phyloP scores from a whole-genome alignment of 2,329 filamentous ascomycete genomes.

The Samsoniella hepiali region DNA sequence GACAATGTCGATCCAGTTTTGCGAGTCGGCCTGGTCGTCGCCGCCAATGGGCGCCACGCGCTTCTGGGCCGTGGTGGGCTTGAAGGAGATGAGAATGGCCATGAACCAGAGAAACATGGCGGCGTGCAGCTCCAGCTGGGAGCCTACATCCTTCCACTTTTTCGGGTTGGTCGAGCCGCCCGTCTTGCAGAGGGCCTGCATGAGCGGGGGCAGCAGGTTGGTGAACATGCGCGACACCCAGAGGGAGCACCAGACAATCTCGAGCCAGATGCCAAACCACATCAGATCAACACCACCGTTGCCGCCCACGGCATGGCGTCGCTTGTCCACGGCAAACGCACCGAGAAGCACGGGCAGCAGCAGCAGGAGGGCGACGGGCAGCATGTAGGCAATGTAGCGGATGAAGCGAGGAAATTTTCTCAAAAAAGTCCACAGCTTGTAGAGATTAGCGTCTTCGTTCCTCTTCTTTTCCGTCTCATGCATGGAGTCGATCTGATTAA shows the following conservation, averaged over 20 bases:
- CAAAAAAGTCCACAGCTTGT: constrained; percentile 43
- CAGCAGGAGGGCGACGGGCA: constrained; percentile 44
- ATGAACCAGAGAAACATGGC: constrained; percentile 92
- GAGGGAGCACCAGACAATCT: constrained; percentile 86
- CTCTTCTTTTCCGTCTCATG: constrained; percentile 29
- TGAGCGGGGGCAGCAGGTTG: constrained; percentile 46
- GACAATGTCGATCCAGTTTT: constrained; percentile 70
- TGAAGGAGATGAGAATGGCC: constrained; percentile 79
- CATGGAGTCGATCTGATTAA: constrained; percentile 35
- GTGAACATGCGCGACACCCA: constrained; percentile 68
- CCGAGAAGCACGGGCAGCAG: constrained; percentile 47
- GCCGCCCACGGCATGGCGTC: constrained; percentile 47
- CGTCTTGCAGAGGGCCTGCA: constrained; percentile 60
- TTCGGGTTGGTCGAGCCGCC: constrained; percentile 81
- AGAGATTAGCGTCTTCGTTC: constrained; percentile 34
- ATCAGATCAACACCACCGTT: constrained; percentile 73
- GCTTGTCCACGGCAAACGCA: constrained; percentile 35
- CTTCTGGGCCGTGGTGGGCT: constrained; percentile 70
- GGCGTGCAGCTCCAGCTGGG: constrained; percentile 77
- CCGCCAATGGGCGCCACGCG: constrained; percentile 34
- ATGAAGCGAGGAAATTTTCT: constrained; percentile 49
- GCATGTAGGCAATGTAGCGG: constrained; percentile 47
- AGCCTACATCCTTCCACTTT: constrained; percentile 89
- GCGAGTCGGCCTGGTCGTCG: constrained; percentile 40
- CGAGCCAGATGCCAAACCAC: constrained; percentile 95